A percentile compares a stretch with the other conserved stretches of the same genome.
These are phyloP conservation scores for Casuarina glauca DNA, from an alignment of 306 rosid species.

Conservation along the genomic window DNA sequence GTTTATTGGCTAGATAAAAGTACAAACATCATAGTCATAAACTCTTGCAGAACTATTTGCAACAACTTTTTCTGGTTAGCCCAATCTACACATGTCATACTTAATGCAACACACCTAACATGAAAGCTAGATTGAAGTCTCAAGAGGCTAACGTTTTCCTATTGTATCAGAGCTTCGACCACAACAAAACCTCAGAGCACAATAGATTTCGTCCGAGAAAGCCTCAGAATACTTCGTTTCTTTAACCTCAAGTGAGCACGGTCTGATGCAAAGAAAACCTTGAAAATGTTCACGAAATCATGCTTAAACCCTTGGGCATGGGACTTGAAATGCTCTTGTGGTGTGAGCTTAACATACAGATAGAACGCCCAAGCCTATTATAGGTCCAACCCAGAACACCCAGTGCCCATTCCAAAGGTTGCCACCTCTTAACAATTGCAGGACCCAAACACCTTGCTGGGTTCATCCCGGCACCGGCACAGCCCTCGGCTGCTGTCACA, in stretches of 20 bases:
- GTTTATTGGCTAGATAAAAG: too few relatives aligned
- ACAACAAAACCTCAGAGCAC: too few relatives aligned
- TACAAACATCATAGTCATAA: too few relatives aligned
- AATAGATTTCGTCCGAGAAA: background rate
- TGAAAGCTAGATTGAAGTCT: too few relatives aligned
- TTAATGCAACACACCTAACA: too few relatives aligned
- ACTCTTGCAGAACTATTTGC: too few relatives aligned
- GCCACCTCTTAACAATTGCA: conserved; percentile 27
- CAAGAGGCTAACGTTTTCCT: too few relatives aligned
- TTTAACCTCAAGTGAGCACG: background rate
- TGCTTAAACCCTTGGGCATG: conserved; percentile 24
- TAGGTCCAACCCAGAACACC: conserved; percentile 39
- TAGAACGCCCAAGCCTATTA: conserved; percentile 27
- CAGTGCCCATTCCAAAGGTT: conserved; percentile 37
- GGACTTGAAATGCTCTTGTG: conserved; percentile 23
- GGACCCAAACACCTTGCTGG: conserved; percentile 43
- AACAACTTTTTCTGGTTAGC: too few relatives aligned
- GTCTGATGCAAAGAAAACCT: background rate
- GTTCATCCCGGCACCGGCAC: conserved; percentile 35
- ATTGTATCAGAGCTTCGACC: too few relatives aligned
- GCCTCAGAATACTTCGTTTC: too few relatives aligned
- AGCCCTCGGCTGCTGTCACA: conserved; percentile 21
- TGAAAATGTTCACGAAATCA: conserved; percentile 18
- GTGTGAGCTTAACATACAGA: conserved; percentile 32
- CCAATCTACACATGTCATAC: too few relatives aligned